A percentile compares a stretch with the other conserved stretches of the same genome.
Conservation (phyloP, 2,329 filamentous ascomycete genomes). For the Neophaeococcomyces mojaviensis region DNA sequence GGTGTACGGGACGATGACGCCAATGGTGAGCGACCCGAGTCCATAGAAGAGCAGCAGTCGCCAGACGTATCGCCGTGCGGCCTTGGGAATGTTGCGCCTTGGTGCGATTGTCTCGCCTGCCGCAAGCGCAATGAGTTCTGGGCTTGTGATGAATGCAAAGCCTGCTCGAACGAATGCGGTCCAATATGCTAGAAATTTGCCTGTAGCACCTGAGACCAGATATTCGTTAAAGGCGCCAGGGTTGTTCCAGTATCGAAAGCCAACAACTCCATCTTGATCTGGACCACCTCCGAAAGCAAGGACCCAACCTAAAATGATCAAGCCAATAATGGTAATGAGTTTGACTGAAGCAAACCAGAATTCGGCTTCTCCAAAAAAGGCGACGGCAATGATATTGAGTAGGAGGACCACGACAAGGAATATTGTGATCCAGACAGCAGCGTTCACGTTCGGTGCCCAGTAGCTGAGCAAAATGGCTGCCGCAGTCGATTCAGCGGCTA, state of each 20-base stretch:
- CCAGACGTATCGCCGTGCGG: slow-evolving; percentile 47
- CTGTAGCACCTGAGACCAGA: slow-evolving; percentile 44
- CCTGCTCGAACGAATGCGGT: slow-evolving; percentile 43
- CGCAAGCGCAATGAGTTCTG: slow-evolving; percentile 36
- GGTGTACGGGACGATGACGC: slow-evolving; percentile 37
- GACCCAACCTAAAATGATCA: slow-evolving; percentile 62
- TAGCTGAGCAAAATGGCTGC: slow-evolving; percentile 55
- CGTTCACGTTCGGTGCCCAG: slow-evolving; percentile 49
- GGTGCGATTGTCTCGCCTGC: slow-evolving; percentile 51
- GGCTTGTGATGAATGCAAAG: slow-evolving; percentile 47
- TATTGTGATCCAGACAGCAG: slow-evolving; percentile 33
- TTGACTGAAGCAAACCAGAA: slow-evolving; percentile 35
- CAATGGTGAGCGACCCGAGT: slow-evolving; percentile 12
- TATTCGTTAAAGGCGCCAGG: slow-evolving; percentile 57
- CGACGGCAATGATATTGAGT: slow-evolving; percentile 28
- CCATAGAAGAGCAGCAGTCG: slow-evolving; percentile 53
- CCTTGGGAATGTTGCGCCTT: slow-evolving; percentile 47
- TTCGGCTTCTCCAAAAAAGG: slow-evolving; percentile 47
- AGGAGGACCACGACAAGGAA: slow-evolving; percentile 29
- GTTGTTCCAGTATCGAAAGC: slow-evolving; percentile 64
- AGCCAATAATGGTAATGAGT: slow-evolving; percentile 61
- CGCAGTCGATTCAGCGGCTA: slow-evolving; percentile 63
- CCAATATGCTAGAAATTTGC: slow-evolving; percentile 55
- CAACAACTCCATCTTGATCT: slow-evolving; percentile 50
- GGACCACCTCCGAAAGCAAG: slow-evolving; percentile 58